A percentile compares a stretch with the other conserved stretches of the same genome.
Conservation (phyloP, 495 filamentous ascomycete genomes). For the Xylaria longipes region DNA sequence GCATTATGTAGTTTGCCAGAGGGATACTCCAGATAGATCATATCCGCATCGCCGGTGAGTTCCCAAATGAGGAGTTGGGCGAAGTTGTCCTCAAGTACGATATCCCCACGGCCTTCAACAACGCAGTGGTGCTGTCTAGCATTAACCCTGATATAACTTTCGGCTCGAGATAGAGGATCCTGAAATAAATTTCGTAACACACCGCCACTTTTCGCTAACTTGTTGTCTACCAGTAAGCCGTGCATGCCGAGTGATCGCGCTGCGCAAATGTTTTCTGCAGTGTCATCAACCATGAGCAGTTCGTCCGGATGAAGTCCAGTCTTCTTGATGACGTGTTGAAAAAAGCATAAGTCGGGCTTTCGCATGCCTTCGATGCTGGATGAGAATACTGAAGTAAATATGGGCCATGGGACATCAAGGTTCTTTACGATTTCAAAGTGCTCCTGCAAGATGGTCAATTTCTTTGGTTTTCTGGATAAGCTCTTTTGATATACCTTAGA, state of each 20-base stretch:
- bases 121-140: constrained; percentile 25
- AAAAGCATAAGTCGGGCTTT: constrained; percentile 40
- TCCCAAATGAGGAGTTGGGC: constrained; percentile 35
- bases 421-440: constrained; percentile 26
- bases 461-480: background rate
- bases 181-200: constrained; percentile 21
- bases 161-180: constrained; percentile 7
- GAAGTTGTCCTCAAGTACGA: constrained; percentile 34
- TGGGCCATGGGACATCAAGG: constrained; percentile 31
- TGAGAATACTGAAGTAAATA: constrained; percentile 31
- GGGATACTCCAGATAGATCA: constrained; percentile 33
- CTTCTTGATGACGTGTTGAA: constrained; percentile 30
- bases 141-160: constrained; percentile 18
- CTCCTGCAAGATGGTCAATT: constrained; percentile 23
- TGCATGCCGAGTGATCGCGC: constrained; percentile 34
- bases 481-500: background rate
- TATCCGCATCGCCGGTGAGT: constrained; percentile 26
- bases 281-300: constrained; percentile 35
- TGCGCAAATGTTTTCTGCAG: constrained; percentile 33
- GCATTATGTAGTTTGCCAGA: constrained; percentile 19
- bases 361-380: constrained; percentile 33
- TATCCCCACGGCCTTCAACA: constrained; percentile 6
- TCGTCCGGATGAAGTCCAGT: constrained; percentile 28
- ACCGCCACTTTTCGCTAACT: background rate
- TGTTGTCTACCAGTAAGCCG: constrained; percentile 19